Evolutionary conservation across 768 basidiomycete genomes (phyloP).

Genomic region (Dendrothele bispora): DNA sequence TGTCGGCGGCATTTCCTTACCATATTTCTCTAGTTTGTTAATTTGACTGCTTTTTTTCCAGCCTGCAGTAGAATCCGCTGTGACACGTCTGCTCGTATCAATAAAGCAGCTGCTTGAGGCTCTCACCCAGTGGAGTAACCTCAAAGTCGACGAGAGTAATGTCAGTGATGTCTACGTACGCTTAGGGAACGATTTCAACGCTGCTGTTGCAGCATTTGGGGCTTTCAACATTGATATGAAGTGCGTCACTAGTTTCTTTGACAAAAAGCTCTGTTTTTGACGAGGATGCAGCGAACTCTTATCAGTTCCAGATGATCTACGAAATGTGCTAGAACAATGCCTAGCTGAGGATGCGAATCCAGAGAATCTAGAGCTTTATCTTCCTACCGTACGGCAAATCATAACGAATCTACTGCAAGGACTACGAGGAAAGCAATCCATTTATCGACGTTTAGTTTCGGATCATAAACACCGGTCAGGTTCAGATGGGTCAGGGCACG

Average conservation of each 20-base stretch:
- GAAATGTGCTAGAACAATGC: conserved; percentile 85
- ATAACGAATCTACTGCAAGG: conserved; percentile 93
- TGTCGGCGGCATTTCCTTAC: no score
- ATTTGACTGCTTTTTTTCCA: conserved; percentile 23
- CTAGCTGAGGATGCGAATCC: conserved; percentile 87
- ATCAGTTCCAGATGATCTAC: conserved; percentile 84
- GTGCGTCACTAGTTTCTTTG: conserved; percentile 52
- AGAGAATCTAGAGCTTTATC: conserved; percentile 84
- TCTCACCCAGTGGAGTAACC: conserved; percentile 80
- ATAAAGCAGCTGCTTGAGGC: conserved; percentile 95
- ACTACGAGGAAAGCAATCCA: conserved; percentile 87
- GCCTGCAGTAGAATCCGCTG: conserved; percentile 87
- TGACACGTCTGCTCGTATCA: conserved; percentile 88
- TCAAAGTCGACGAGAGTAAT: conserved; percentile 67
- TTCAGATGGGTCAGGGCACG: conserved; percentile 45
- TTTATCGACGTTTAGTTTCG: conserved; percentile 75
- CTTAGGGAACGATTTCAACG: conserved; percentile 96
- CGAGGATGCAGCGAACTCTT: conserved; percentile 70
- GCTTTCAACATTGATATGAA: conserved; percentile 86
- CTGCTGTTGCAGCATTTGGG: conserved; percentile 86
- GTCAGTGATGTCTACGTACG: conserved; percentile 98
- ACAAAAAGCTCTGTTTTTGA: not conserved
- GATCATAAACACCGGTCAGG: conserved; percentile 59
- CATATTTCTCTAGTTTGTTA: conserved; percentile 5
- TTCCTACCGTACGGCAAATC: conserved; percentile 88